Percentiles rank a stretch among this genome's conserved stretches.
These are phyloP conservation scores for Dendrocalamus sinicus DNA, from an alignment of 176 grass and related monocot genomes.

Conservation along the genomic window DNA sequence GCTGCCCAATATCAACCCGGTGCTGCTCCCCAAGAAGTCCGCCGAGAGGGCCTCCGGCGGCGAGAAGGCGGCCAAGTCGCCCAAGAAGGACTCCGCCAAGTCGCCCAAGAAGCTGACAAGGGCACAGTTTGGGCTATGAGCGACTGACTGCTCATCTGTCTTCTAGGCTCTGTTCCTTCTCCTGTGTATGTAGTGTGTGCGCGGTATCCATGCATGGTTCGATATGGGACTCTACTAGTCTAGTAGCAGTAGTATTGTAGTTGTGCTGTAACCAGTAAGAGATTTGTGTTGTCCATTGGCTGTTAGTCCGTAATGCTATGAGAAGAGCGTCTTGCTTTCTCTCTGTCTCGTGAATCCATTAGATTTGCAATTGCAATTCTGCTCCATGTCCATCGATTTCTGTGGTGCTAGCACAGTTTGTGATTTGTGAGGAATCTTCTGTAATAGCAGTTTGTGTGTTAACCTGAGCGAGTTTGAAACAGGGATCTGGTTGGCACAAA, in stretches of 20 bases:
- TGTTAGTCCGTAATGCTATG: background rate
- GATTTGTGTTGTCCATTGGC: background rate
- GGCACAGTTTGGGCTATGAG: background rate
- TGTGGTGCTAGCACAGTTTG: background rate
- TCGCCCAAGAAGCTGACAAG: constrained; percentile 24
- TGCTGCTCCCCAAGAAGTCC: constrained; percentile 56
- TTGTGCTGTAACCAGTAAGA: background rate
- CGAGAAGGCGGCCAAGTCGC: constrained; percentile 22
- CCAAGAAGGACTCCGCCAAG: constrained; percentile 35
- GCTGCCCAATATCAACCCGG: constrained; percentile 52
- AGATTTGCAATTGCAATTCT: background rate
- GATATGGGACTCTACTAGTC: background rate
- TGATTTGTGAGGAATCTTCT: no score
- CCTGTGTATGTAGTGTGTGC: background rate
- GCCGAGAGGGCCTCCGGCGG: constrained; percentile 32
- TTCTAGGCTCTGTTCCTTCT: background rate
- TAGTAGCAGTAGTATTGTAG: background rate
- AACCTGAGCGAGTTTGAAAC: no score
- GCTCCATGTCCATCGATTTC: background rate
- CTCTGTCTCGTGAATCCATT: background rate
- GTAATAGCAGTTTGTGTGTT: no score
- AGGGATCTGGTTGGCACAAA: background rate
- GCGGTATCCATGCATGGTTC: no score
- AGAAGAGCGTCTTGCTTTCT: background rate
- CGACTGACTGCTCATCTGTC: no score